Percentiles rank a stretch among this genome's conserved stretches.
Evolutionary conservation across 2,329 filamentous ascomycete species (phyloP).

Genomic region (Curvularia eragrostidis): DNA sequence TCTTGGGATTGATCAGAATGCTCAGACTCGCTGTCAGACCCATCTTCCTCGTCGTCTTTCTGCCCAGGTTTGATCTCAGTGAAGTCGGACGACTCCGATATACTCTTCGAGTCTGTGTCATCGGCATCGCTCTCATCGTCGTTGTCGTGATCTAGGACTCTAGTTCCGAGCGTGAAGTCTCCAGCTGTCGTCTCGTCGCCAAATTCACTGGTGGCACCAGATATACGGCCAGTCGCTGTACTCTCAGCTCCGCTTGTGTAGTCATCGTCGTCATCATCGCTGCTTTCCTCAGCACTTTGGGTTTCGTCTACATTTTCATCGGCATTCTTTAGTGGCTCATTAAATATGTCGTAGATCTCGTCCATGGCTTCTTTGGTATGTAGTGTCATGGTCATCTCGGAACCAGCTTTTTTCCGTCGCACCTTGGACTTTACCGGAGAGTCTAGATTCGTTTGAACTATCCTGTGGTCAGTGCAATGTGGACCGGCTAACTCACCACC

Average conservation of each 20-base stretch:
- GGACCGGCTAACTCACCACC: neutral
- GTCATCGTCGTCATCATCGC: slow-evolving; percentile 68
- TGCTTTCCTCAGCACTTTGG: slow-evolving; percentile 70
- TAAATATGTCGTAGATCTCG: slow-evolving; percentile 97
- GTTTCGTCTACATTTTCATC: slow-evolving; percentile 57
- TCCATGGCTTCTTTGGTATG: slow-evolving; percentile 95
- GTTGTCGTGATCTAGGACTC: slow-evolving; percentile 49
- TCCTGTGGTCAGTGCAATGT: slow-evolving; percentile 25
- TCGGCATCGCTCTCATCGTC: slow-evolving; percentile 42
- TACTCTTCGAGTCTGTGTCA: slow-evolving; percentile 52
- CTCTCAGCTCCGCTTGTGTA: slow-evolving; percentile 89
- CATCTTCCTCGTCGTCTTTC: slow-evolving; percentile 38
- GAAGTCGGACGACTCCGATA: slow-evolving; percentile 90
- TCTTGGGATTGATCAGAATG: slow-evolving; percentile 43
- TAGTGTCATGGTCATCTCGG: slow-evolving; percentile 96
- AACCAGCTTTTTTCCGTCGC: slow-evolving; percentile 71
- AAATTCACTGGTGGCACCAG: slow-evolving; percentile 68
- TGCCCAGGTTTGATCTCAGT: slow-evolving; percentile 75
- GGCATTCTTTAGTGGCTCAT: slow-evolving; percentile 72
- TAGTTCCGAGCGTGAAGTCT: slow-evolving; percentile 57
- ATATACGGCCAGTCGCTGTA: slow-evolving; percentile 76
- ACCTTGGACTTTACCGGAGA: slow-evolving; percentile 82
- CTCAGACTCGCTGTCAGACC: slow-evolving; percentile 48
- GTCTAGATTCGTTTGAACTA: slow-evolving; percentile 91
- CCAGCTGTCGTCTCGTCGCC: slow-evolving; percentile 64